Evolutionary conservation across 140 eudicot genomes (phyloP), one percentile per base, ranked within the genome.

Genomic region (Oenanthe javanica): DNA sequence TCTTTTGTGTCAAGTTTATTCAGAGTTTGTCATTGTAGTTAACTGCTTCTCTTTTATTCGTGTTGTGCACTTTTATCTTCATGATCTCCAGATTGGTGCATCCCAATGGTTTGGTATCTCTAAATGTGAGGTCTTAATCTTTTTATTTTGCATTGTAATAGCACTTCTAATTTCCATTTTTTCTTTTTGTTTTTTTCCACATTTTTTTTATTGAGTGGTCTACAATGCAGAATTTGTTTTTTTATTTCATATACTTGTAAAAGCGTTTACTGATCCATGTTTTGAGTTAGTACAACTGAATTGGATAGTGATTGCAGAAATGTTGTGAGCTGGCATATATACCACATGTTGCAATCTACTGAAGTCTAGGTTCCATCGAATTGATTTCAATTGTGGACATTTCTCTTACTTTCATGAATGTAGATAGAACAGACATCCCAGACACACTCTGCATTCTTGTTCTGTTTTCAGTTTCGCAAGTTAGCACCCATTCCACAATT

Each of bases 401-500:
- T 79, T 79, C 76, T 64, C 76, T 76, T 15, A 79, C 77, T 25
- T 71, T 15, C 66, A 79, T 13, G 31, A 43, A 47, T 79, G 40
- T 47, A 43, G n/a, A 45, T 71, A 48, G 61, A 43, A 79, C 61
- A 67, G 45, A 67, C 76, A 79, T n/a, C 75, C 49, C 76, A 79
- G 76, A 79, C 82, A 79, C 36, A 10, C 50, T 61, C 38, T 57
- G 71, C 82, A 64, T 67, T 48, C 82, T 46, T 79, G 64, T 79
- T 31, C 76, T 67, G 48, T 31, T 51, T 51, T 31, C 52, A 43
- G 76, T 79, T 57, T 48, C 48, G 51, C 63, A 47, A 25, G 47
- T 47, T 40, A 11, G 76, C 19, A 14, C 47, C 77, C 13, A 45
- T 67, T 27, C 67, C 64, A 11, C 45, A 45, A 42, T 79, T 48